Evolutionary conservation across 2,329 filamentous ascomycete species (phyloP).

Genomic region (Penicillium sp.): DNA sequence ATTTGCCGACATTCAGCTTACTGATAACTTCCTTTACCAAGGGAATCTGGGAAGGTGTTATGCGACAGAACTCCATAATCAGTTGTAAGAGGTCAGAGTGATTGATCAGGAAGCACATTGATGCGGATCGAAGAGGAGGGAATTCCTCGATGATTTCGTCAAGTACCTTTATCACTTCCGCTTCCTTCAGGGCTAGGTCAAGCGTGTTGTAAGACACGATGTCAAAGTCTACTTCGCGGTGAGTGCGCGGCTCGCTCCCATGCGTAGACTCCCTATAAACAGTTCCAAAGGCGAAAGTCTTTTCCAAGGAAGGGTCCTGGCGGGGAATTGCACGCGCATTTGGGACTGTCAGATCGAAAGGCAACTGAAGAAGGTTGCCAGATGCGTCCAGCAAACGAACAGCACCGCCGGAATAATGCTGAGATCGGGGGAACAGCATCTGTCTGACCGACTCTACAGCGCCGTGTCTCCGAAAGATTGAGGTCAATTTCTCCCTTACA

Average conservation of each 20-base stretch:
- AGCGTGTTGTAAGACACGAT: constrained; percentile 80
- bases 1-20: constrained; percentile 77
- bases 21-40: constrained; percentile 79
- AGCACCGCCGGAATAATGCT: constrained; percentile 70
- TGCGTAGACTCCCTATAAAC: constrained; percentile 79
- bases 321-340: constrained; percentile 80
- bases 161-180: constrained; percentile 88
- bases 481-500: constrained; percentile 70
- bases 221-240: constrained; percentile 93
- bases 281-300: constrained; percentile 81
- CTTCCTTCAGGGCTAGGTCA: constrained; percentile 85
- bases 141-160: constrained; percentile 86
- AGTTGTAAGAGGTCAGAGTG: constrained; percentile 82
- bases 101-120: constrained; percentile 87
- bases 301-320: constrained; percentile 61
- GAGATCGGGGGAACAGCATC: constrained; percentile 76
- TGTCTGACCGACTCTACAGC: constrained; percentile 77
- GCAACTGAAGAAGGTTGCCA: constrained; percentile 88
- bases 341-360: constrained; percentile 86
- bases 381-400: constrained; percentile 78
- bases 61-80: constrained; percentile 86
- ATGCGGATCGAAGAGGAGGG: constrained; percentile 66
- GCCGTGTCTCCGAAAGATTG: constrained; percentile 84
- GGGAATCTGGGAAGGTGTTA: constrained; percentile 66
- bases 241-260: constrained; percentile 76